These are phyloP conservation scores for Cucurbitaria berberidis DNA, from an alignment of 2,329 filamentous ascomycete genomes.

Conservation along the genomic window DNA sequence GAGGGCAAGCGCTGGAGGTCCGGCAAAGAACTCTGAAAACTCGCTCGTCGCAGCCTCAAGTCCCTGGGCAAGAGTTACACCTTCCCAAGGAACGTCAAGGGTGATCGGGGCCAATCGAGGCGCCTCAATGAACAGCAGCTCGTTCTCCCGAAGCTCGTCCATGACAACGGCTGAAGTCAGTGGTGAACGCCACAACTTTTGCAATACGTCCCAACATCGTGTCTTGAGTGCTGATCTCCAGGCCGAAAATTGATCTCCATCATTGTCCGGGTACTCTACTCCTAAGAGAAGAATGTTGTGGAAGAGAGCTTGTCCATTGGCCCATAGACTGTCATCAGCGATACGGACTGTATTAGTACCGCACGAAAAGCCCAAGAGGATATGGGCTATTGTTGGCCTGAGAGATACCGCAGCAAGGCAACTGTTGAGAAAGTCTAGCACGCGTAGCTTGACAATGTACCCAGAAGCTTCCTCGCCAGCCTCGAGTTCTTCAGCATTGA, in stretches of 20 bases:
- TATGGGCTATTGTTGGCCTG: conserved; percentile 85
- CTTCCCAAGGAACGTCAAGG: conserved; percentile 76
- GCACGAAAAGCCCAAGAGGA: conserved; percentile 86
- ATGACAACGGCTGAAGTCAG: conserved; percentile 78
- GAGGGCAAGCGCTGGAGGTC: conserved; percentile 70
- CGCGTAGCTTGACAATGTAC: conserved; percentile 81
- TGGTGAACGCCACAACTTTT: conserved; percentile 81
- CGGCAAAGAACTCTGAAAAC: conserved; percentile 69
- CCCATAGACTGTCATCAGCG: conserved; percentile 72
- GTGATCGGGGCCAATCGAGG: conserved; percentile 73
- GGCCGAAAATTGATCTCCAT: conserved; percentile 51
- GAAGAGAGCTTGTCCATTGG: conserved; percentile 76
- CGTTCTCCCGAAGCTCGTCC: conserved; percentile 77
- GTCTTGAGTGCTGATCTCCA: conserved; percentile 54
- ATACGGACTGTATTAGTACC: conserved; percentile 72
- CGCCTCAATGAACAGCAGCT: conserved; percentile 80
- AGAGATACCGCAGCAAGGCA: conserved; percentile 77
- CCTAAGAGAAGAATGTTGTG: conserved; percentile 79
- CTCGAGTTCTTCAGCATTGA: conserved; percentile 73
- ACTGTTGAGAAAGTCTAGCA: conserved; percentile 83
- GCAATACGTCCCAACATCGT: conserved; percentile 66
- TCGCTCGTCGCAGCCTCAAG: conserved; percentile 28
- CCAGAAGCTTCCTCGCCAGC: conserved; percentile 71
- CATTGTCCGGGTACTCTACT: conserved; percentile 69
- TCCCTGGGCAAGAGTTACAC: conserved; percentile 60